A percentile compares a stretch with the other conserved stretches of the same genome.
Conservation (phyloP, 2,329 filamentous ascomycete species). For the Metarhizium anisopliae region DNA sequence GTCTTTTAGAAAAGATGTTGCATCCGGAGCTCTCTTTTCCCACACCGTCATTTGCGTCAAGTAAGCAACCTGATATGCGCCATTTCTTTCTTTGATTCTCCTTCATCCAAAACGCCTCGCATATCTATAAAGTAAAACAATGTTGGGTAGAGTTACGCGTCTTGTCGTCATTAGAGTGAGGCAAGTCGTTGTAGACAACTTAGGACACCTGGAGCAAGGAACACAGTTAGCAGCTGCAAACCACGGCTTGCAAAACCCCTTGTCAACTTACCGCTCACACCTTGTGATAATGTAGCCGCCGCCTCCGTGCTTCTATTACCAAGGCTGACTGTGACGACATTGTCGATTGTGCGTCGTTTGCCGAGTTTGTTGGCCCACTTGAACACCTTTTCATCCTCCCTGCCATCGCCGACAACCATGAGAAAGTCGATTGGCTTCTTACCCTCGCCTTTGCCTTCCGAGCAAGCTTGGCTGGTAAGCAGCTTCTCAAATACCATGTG, state of each 20-base stretch:
- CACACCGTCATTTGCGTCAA: not conserved
- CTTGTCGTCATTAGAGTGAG: conserved; percentile 13
- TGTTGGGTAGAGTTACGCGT: not conserved
- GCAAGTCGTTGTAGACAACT: conserved; percentile 34
- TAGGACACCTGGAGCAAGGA: conserved; percentile 25
- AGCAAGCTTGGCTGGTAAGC: conserved; percentile 31
- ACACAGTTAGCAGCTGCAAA: conserved; percentile 1
- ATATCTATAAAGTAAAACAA: not conserved
- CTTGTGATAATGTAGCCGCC: conserved; percentile 75
- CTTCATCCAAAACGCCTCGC: conserved; percentile 4
- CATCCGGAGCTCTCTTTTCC: not conserved
- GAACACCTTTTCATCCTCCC: conserved; percentile 91
- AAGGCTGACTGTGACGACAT: conserved; percentile 78
- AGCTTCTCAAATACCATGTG: conserved; percentile 60
- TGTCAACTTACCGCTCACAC: conserved; percentile 67
- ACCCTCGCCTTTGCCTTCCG: conserved; percentile 15
- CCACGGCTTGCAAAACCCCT: not conserved
- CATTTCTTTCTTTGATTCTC: not conserved
- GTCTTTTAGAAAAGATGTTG: not conserved
- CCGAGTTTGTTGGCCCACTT: conserved; percentile 80
- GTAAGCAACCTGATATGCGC: not conserved
- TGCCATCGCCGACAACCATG: conserved; percentile 80
- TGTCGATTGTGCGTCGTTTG: conserved; percentile 46
- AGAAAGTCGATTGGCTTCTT: conserved; percentile 65
- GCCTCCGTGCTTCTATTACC: conserved; percentile 85